phyloP scores from a whole-genome alignment of 805 yeast genomes.

The Candida andamanensis region DNA sequence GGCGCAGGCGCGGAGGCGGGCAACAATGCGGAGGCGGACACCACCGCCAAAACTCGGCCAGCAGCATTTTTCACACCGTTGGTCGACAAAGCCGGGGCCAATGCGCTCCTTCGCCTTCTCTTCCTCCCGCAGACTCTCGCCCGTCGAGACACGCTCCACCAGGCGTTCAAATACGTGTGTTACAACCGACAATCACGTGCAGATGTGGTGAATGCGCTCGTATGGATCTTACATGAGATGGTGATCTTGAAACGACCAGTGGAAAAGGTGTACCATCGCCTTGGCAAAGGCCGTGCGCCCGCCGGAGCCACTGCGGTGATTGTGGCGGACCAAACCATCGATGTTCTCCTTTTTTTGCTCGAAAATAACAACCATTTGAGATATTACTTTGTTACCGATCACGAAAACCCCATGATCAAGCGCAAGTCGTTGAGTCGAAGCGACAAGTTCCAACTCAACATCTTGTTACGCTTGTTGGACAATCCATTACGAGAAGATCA shows the following conservation, averaged over 20 bases:
- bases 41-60: constrained; percentile 10
- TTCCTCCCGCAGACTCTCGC: constrained; percentile 67
- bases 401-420: constrained; percentile 41
- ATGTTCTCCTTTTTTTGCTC: constrained; percentile 64
- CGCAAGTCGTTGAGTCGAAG: constrained; percentile 22
- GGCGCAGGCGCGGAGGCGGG: constrained; percentile 11
- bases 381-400: constrained; percentile 74
- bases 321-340: constrained; percentile 74
- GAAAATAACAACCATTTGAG: constrained; percentile 65
- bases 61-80: constrained; percentile 53
- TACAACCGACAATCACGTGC: constrained; percentile 72
- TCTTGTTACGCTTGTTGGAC: constrained; percentile 57
- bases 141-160: constrained; percentile 60
- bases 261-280: constrained; percentile 55
- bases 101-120: constrained; percentile 63
- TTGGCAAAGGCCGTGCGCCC: constrained; percentile 42
- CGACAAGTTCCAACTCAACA: constrained; percentile 67
- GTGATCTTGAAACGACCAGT: constrained; percentile 52
- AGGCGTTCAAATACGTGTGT: constrained; percentile 62
- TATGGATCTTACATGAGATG: constrained; percentile 76
- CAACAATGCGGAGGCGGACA: constrained; percentile 11
- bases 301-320: constrained; percentile 59
- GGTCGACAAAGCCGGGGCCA: constrained; percentile 70
- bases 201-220: constrained; percentile 64
- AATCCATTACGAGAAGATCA: constrained; percentile 66